These are phyloP conservation scores for Exophiala calicioides DNA, from an alignment of 2,329 filamentous ascomycete species.

Conservation along the genomic window DNA sequence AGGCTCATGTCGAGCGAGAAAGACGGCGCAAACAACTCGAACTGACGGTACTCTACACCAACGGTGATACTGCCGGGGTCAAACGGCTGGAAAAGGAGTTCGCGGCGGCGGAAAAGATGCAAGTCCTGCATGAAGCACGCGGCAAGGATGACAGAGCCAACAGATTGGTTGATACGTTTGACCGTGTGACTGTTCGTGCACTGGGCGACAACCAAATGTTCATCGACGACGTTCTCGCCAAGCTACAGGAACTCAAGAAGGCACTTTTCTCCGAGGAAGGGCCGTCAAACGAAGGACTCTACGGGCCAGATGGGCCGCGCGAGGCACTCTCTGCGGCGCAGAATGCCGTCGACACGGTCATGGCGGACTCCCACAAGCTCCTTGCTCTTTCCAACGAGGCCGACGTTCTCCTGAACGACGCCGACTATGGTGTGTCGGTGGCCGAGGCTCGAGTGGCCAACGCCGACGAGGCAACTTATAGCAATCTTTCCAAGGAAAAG, in stretches of 20 bases:
- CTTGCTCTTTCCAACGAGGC: slow-evolving; percentile 50
- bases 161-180: slow-evolving; percentile 52
- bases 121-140: slow-evolving; percentile 50
- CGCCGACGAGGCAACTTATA: slow-evolving; percentile 44
- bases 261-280: slow-evolving; percentile 38
- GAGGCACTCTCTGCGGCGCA: slow-evolving; percentile 40
- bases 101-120: slow-evolving; percentile 54
- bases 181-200: slow-evolving; percentile 51
- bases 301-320: slow-evolving; percentile 19
- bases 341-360: slow-evolving; percentile 43
- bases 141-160: slow-evolving; percentile 53
- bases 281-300: slow-evolving; percentile 37
- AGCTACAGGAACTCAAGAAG: slow-evolving; percentile 36
- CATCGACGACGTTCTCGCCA: slow-evolving; percentile 50
- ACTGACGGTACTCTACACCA: slow-evolving; percentile 45
- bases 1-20: slow-evolving; percentile 56
- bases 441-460: slow-evolving; percentile 52
- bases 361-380: slow-evolving; percentile 48
- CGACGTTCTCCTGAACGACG: slow-evolving; percentile 53
- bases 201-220: slow-evolving; percentile 54
- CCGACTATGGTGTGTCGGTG: slow-evolving; percentile 56
- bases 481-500: slow-evolving; percentile 48
- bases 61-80: slow-evolving; percentile 52
- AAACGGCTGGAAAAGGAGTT: slow-evolving; percentile 52
- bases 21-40: slow-evolving; percentile 57